These are phyloP conservation scores for Aspergillus niger DNA, from an alignment of 2,329 filamentous ascomycete species.

Conservation along the genomic window DNA sequence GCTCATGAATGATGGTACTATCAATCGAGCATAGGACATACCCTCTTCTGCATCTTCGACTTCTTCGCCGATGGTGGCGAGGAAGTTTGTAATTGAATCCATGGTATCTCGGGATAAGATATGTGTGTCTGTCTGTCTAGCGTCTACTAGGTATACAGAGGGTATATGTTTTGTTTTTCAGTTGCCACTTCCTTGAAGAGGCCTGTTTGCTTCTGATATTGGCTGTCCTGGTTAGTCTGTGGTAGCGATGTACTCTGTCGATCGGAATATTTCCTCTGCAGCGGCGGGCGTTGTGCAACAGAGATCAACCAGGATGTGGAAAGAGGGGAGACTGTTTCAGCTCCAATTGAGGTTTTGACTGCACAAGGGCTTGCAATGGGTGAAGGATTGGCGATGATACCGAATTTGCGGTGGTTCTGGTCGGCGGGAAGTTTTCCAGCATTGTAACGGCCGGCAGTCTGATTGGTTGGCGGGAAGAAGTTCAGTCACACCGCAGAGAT, in stretches of 20 bases:
- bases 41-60: constrained; percentile 63
- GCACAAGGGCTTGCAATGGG: background rate
- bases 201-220: background rate
- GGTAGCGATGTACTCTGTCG: background rate
- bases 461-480: background rate
- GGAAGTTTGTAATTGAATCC: constrained; percentile 35
- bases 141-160: background rate
- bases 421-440: background rate
- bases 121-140: background rate
- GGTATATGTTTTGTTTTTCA: background rate
- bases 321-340: background rate
- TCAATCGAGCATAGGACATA: constrained; percentile 32
- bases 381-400: background rate
- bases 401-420: background rate
- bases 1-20: background rate
- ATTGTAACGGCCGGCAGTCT: background rate
- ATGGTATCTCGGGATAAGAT: background rate
- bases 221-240: background rate
- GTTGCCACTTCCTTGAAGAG: background rate
- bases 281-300: background rate
- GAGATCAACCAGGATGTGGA: background rate
- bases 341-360: background rate
- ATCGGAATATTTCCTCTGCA: constrained; percentile 5
- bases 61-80: constrained; percentile 51
- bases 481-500: background rate